Evolutionary conservation across 202 grass and related monocot species (phyloP), one percentile per base, ranked within the genome.

Genomic region (Brachypodium distachyon): DNA sequence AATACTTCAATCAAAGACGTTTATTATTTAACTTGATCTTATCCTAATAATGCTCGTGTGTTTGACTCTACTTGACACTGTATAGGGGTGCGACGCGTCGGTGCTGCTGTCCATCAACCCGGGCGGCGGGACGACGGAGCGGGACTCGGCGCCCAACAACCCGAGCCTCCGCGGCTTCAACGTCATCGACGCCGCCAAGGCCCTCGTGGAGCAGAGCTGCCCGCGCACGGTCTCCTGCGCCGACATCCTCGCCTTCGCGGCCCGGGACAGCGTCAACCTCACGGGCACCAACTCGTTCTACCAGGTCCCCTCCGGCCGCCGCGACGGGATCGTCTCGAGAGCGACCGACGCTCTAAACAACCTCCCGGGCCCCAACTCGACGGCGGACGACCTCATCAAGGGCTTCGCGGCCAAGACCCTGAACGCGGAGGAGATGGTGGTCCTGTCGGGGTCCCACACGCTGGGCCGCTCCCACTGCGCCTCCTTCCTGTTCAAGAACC

Each of bases 171-270:
- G 88, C 12, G 82, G 93, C 23, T 92, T 96, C 42, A 67, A 90
- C 13, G 78, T 88, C 11, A 71, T 96, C 2, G 69, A 88, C 38
- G 77, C 93, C 9, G 90, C 90, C 39, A 97, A 80, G 85, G 78
- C 87, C 7, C 85, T 77, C 26, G 27, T 97, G 50, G 93, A 97
- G 85, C 69, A 50, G 12, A 59, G 40, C 18, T 97, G 90, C 77
- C 90, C 90, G 4, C n/a, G 76, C 50, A 94, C 86, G 0, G 94
- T 92, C 0, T 97, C 94, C 5, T 97, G 84, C 78, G 93, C 93
- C 14, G 90, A 97, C 77, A 89, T 97, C 73, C 39, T 93, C 7
- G 79, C 93, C 37, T 95, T 95, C 67, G 85, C 82, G 0, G 87
- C 90, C 11, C 87, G 93, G 22, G 90, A 90, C 82, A 90, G 85